These are phyloP conservation scores for Acacia acuminata DNA, from an alignment of 306 rosid genomes.

Conservation along the genomic window DNA sequence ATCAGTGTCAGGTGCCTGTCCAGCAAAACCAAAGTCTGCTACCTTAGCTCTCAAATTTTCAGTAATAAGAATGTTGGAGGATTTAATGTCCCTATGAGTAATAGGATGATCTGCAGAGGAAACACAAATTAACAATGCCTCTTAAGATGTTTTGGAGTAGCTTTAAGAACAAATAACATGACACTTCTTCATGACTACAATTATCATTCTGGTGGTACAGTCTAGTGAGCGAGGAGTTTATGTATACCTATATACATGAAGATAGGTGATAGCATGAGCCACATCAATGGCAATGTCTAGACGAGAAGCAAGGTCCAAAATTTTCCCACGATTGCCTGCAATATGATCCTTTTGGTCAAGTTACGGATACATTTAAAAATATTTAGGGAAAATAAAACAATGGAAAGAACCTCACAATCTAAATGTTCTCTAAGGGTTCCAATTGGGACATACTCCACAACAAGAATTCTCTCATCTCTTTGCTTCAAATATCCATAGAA, in stretches of 20 bases:
- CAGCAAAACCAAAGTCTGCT: conserved; percentile 96
- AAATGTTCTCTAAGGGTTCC: conserved; percentile 94
- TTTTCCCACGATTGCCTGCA: too few species aligned
- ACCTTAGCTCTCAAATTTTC: conserved; percentile 89
- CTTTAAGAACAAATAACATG: background rate
- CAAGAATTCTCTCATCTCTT: conserved; percentile 69
- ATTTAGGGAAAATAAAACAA: background rate
- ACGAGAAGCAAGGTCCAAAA: conserved; percentile 75
- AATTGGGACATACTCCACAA: conserved; percentile 90
- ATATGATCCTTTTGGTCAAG: too few species aligned
- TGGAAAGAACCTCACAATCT: conserved; percentile 69
- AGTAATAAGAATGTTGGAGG: conserved; percentile 91
- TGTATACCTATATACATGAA: conserved; percentile 82
- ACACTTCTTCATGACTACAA: background rate
- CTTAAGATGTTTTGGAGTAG: conserved; percentile 34
- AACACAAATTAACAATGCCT: background rate
- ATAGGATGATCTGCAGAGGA: conserved; percentile 81
- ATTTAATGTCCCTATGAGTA: conserved; percentile 92
- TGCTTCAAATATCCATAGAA: conserved; percentile 78
- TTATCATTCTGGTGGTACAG: background rate
- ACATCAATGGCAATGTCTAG: conserved; percentile 93
- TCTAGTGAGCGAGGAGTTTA: background rate
- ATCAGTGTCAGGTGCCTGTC: conserved; percentile 82
- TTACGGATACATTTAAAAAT: conserved; percentile 30
- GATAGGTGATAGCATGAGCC: conserved; percentile 95